Evolutionary conservation across 2,329 filamentous ascomycete genomes (phyloP), one percentile per base, ranked within the genome.

Genomic region (Sporothrix curviconia): DNA sequence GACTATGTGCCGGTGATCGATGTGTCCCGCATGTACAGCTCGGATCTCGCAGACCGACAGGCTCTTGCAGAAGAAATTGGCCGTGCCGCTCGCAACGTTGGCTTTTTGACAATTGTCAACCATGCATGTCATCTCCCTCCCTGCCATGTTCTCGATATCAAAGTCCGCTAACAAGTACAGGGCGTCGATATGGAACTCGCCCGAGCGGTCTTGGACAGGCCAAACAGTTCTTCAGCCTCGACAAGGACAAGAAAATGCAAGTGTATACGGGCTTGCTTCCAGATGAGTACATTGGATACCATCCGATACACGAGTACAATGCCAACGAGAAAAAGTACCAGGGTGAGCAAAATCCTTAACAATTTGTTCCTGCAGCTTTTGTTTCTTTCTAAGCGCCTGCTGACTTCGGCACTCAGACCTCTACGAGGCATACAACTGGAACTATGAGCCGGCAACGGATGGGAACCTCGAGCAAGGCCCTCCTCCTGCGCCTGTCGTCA

Each of bases 171-270:
- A 61, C 66, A 28, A 37, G 51, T 14, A 30, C 15, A 65, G 66
- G 62, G 63, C 30, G 64, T 72, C 58, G 66, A 71, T 57, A 59
- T 66, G 59, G 54, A 50, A 40, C 64, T 69, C 60, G 61, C 67
- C 17, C 62, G 67, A 19, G 59, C 58, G 0, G 69, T 74, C 1
- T 70, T 24, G 28, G 66, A 42, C 72, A 75, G 56, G 70, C 71
- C 1, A 69, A 72, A 28, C 64, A 67, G 1, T 73, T 79, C 55
- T 79, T 78, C 55, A 64, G 70, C 2, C 63, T 77, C 2, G 69
- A 74, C 0, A 64, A 72, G 5, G 70, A 76, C 56, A 75, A 74
- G 60, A 78, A 78, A 61, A 68, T 77, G 58, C 70, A 77, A 39
- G 76, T 78, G 2, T 74, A 74, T 61, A 79, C 70, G 3, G 69